Base-by-base conservation (phyloP, 2,329 filamentous ascomycete genomes). In the Ophiostoma sp. region DNA sequence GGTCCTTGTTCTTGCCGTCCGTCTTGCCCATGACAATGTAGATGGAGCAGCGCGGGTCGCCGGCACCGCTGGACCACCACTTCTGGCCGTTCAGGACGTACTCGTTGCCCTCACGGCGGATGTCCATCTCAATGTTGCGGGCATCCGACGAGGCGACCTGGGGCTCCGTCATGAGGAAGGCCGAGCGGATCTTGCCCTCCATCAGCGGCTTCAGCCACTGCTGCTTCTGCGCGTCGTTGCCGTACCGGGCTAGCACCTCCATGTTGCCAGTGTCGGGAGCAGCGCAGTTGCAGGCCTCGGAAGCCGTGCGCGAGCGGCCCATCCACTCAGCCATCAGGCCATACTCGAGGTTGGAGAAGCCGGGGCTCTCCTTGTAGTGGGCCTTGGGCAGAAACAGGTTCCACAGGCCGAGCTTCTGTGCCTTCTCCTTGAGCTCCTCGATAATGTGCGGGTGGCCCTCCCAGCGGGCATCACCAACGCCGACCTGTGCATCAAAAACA, bases 41-140 rank as follows among this genome's bases (percentile, higher is more conserved):
- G 81, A 99, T 86, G 82, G 92, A 88, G 87, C 96, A 99, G 78
- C 95, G 89, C 74, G 92, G 92, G 84, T 99, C 96, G 74, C 96
- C 96, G 22, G 95, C 94, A 77, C 96, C 96, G 76, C 93, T 97
- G 36, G 94, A 97, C 96, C 96, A 99, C 96, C 96, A 99, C 93
- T 99, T 99, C 89, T 95, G 78, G 73, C 96, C 96, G 80, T 98
- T 98, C 71, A 99, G 87, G 22, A 98, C 90, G 80, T 95, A 98
- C 78, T 95, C 89, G 79, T 96, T 90, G 12, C 95, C 95, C 77
- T 98, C 94, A 74, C 88, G 90, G 77, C 85, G 88, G 81, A 99
- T 98, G 74, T 86, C 88, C 81, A 99, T 86, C 83, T 95, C 88
- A 77, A 97, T 97, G 81, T 98, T 98, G 73, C 91, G 97, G 4